A percentile compares a stretch with the other conserved stretches of the same genome.
phyloP scores from a whole-genome alignment of 257 asterid genomes.

The Nicotiana tomentosiformis region DNA sequence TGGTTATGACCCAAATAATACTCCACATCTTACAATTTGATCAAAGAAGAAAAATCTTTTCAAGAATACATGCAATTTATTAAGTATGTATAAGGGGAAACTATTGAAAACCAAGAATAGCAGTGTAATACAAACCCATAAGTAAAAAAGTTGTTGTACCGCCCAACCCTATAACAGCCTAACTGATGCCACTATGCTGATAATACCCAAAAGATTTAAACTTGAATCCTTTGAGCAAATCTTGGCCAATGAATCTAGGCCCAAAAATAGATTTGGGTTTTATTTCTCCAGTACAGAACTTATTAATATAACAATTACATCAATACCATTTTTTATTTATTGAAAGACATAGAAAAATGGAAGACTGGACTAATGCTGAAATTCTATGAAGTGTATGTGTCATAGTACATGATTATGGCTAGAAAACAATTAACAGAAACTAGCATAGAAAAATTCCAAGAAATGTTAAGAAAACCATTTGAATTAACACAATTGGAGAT shows the following conservation, averaged over 20 bases:
- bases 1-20: slow-evolving; percentile 12
- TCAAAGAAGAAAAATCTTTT: not conserved
- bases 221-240: not conserved
- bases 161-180: not conserved
- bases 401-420: not conserved
- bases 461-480: not conserved
- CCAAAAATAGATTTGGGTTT: not conserved
- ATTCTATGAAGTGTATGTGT: not conserved
- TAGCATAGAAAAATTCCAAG: not conserved
- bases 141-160: not conserved
- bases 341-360: not conserved
- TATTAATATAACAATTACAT: too few relatives aligned
- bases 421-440: not conserved
- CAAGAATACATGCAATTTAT: not conserved
- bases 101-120: not conserved
- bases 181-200: not conserved
- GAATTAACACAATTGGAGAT: not conserved
- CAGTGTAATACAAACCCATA: not conserved
- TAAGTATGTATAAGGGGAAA: not conserved
- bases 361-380: not conserved
- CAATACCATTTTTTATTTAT: not conserved
- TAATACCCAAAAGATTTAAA: not conserved
- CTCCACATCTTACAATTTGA: not conserved
- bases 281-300: not conserved
- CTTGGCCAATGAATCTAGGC: not conserved